phyloP scores from a whole-genome alignment of 2,329 filamentous ascomycete genomes.

The Sporothrix variecibatus region DNA sequence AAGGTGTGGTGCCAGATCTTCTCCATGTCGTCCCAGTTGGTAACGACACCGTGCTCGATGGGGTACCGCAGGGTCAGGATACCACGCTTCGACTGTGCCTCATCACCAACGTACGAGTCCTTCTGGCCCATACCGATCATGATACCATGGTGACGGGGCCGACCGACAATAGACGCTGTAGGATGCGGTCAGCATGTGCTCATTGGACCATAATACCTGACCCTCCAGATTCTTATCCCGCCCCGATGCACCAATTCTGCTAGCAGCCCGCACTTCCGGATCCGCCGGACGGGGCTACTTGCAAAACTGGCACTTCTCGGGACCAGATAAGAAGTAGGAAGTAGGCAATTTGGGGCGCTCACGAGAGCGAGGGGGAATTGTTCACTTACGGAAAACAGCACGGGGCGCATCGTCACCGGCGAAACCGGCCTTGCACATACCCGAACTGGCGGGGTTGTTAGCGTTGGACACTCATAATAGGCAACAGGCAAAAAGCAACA shows the following conservation, averaged over 20 bases:
- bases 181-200: slow-evolving; percentile 26
- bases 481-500: no score
- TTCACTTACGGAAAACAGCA: slow-evolving; percentile 98
- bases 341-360: not conserved
- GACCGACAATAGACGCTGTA: slow-evolving; percentile 96
- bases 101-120: slow-evolving; percentile 99
- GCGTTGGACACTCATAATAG: slow-evolving; percentile 30
- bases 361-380: not conserved
- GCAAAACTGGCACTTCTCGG: not conserved
- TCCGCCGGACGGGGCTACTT: not conserved
- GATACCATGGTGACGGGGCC: slow-evolving; percentile 99
- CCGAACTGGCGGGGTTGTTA: slow-evolving; percentile 72
- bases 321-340: not conserved
- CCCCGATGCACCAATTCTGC: not conserved
- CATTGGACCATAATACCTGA: no score
- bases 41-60: slow-evolving; percentile 99
- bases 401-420: slow-evolving; percentile 99
- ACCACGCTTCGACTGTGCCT: slow-evolving; percentile 99
- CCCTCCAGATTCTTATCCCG: not conserved
- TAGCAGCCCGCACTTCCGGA: not conserved
- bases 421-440: slow-evolving; percentile 99
- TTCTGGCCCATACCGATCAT: slow-evolving; percentile 99
- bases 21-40: slow-evolving; percentile 99
- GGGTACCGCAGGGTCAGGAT: slow-evolving; percentile 99
- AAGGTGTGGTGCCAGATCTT: slow-evolving; percentile 99